phyloP scores from a whole-genome alignment of 1,139 yeast species.

The Blastobotrys persicus region DNA sequence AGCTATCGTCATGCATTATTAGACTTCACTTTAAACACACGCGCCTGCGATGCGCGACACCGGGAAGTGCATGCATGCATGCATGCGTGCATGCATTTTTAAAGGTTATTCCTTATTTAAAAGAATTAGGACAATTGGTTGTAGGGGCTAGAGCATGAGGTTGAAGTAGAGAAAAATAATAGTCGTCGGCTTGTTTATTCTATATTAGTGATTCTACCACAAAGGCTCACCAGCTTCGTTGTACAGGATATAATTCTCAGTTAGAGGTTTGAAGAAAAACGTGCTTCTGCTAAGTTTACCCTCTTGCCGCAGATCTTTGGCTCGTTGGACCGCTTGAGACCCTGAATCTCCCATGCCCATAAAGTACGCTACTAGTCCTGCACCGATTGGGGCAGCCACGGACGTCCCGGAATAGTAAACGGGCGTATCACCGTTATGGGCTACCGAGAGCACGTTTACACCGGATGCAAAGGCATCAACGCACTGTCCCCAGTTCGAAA shows the following conservation, averaged over 20 bases:
- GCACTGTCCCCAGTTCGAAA: slow-evolving; percentile 86
- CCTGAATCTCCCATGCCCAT: slow-evolving; percentile 58
- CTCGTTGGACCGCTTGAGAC: slow-evolving; percentile 41
- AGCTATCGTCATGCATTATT: too few species aligned
- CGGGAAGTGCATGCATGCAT: too few species aligned
- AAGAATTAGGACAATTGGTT: neutral
- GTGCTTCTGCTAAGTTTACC: slow-evolving; percentile 34
- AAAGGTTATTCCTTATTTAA: too few species aligned
- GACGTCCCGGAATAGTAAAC: slow-evolving; percentile 71
- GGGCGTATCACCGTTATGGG: slow-evolving; percentile 12
- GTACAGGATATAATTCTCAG: slow-evolving; percentile 43
- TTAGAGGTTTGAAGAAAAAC: slow-evolving; percentile 35
- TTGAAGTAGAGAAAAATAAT: neutral
- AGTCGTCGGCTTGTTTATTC: neutral
- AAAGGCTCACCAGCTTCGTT: slow-evolving; percentile 42
- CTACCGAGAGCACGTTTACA: slow-evolving; percentile 54
- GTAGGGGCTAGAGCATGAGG: too few species aligned
- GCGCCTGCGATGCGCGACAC: too few species aligned
- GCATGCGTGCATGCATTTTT: too few species aligned
- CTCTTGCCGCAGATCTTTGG: slow-evolving; percentile 24
- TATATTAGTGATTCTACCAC: slow-evolving; percentile 31
- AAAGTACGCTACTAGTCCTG: slow-evolving; percentile 68
- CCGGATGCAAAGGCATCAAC: slow-evolving; percentile 86
- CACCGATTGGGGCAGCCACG: slow-evolving; percentile 79
- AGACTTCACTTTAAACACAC: too few species aligned